These are phyloP conservation scores for Xylaria sp. DNA, from an alignment of 2,329 filamentous ascomycete genomes.

Conservation along the genomic window DNA sequence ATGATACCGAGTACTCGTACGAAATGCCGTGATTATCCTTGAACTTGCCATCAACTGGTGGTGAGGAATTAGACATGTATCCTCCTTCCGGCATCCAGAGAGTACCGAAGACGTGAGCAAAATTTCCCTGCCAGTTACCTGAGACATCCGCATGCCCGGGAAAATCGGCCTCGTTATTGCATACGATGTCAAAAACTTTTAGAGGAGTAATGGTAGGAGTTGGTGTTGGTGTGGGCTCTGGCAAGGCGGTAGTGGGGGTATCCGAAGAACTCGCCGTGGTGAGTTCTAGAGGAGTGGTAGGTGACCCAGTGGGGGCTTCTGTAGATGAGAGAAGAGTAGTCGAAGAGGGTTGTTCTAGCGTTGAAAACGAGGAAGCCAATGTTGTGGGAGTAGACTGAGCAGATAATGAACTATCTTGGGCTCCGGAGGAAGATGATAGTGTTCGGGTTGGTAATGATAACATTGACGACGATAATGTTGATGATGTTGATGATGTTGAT, in stretches of 20 bases:
- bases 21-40: not conserved
- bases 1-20: conserved; percentile 1
- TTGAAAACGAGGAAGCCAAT: not conserved
- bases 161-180: not conserved
- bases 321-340: not conserved
- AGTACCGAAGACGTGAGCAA: not conserved
- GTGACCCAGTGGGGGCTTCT: not conserved
- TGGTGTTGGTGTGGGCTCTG: not conserved
- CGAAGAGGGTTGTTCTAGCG: not conserved
- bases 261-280: not conserved
- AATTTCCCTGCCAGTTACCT: not conserved
- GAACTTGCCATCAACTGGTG: not conserved
- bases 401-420: not conserved
- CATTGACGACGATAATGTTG: too few species aligned
- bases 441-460: not conserved
- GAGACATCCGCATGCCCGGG: not conserved
- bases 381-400: not conserved
- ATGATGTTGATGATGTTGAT: not conserved
- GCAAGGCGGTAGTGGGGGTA: not conserved
- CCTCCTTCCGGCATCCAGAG: not conserved
- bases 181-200: not conserved
- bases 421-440: not conserved
- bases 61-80: not conserved
- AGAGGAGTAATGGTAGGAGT: not conserved
- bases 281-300: not conserved